A percentile compares a stretch with the other conserved stretches of the same genome.
Evolutionary conservation across 495 filamentous ascomycete species (phyloP).

Genomic region (Xylaria castorea): DNA sequence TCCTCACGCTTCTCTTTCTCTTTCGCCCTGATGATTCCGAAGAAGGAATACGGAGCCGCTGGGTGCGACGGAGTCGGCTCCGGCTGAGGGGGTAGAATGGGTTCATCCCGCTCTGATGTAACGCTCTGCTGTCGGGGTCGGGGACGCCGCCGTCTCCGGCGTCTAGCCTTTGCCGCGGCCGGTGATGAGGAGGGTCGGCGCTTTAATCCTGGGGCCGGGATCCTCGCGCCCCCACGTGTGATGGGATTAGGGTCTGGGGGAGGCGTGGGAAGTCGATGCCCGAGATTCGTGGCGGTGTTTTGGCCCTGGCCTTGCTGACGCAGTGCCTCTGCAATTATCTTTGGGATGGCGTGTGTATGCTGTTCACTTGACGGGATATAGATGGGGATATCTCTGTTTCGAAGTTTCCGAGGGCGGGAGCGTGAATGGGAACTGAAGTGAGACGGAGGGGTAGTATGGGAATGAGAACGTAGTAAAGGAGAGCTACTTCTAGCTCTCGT

Average conservation of each 20-base stretch:
- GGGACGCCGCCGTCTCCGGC: constrained; percentile 24
- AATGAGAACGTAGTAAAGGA: neutral
- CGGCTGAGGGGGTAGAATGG: constrained; percentile 19
- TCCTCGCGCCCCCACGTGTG: neutral
- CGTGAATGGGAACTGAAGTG: constrained; percentile 10
- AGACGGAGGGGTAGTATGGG: neutral
- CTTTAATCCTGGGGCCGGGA: neutral
- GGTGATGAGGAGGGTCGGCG: constrained; percentile 15
- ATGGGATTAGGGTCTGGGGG: neutral
- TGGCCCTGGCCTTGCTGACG: neutral
- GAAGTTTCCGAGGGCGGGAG: constrained; percentile 2
- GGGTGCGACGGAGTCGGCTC: neutral
- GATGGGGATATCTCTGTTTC: constrained; percentile 12
- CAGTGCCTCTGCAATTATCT: constrained; percentile 11
- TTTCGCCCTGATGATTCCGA: constrained; percentile 20
- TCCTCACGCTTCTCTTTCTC: constrained; percentile 12
- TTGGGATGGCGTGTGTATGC: constrained; percentile 5
- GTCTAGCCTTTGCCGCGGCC: constrained; percentile 5
- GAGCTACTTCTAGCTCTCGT: constrained; percentile 21
- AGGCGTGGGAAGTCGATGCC: constrained; percentile 4
- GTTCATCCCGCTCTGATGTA: neutral
- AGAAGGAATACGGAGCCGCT: neutral
- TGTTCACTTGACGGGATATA: constrained; percentile 17
- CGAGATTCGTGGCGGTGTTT: no score
- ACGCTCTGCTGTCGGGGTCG: neutral